Evolutionary conservation across 768 basidiomycete genomes (phyloP).

Genomic region (Phlebiopsis flavidoalba): DNA sequence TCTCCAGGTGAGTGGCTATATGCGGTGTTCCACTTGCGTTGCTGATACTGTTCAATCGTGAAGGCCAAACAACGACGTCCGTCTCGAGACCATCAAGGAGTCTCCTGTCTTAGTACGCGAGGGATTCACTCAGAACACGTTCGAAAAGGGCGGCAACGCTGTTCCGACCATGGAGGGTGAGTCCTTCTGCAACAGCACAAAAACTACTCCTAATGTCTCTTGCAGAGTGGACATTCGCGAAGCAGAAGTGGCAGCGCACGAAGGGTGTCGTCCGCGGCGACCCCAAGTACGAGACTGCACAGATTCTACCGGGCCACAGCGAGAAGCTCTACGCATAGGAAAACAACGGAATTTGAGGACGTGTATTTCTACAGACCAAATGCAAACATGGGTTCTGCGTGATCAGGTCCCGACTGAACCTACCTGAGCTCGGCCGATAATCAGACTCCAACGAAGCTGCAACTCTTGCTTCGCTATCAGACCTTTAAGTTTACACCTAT

Average conservation of each 20-base stretch:
- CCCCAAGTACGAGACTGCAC: conserved; percentile 29
- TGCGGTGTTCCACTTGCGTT: not conserved
- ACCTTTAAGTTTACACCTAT: too few species aligned
- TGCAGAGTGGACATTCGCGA: conserved; percentile 42
- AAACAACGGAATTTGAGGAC: not conserved
- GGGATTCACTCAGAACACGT: conserved; percentile 40
- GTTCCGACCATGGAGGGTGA: conserved; percentile 44
- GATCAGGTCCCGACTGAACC: too few species aligned
- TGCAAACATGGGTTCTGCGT: not conserved
- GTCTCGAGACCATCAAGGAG: conserved; percentile 34
- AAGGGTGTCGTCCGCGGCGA: conserved; percentile 23
- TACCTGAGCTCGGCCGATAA: too few species aligned
- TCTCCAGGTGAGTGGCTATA: conserved; percentile 31
- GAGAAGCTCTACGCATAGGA: conserved; percentile 32
- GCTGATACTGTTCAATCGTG: not conserved
- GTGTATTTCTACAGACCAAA: not conserved
- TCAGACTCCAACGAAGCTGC: too few species aligned
- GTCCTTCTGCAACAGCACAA: not conserved
- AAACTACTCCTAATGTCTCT: not conserved
- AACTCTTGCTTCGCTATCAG: too few species aligned
- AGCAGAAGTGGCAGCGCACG: conserved; percentile 49
- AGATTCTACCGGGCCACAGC: conserved; percentile 41
- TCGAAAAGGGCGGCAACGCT: conserved; percentile 34
- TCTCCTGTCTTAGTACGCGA: conserved; percentile 41
- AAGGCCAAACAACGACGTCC: conserved; percentile 41